These are phyloP conservation scores for Alternaria dauci DNA, from an alignment of 2,329 filamentous ascomycete species.

Conservation along the genomic window DNA sequence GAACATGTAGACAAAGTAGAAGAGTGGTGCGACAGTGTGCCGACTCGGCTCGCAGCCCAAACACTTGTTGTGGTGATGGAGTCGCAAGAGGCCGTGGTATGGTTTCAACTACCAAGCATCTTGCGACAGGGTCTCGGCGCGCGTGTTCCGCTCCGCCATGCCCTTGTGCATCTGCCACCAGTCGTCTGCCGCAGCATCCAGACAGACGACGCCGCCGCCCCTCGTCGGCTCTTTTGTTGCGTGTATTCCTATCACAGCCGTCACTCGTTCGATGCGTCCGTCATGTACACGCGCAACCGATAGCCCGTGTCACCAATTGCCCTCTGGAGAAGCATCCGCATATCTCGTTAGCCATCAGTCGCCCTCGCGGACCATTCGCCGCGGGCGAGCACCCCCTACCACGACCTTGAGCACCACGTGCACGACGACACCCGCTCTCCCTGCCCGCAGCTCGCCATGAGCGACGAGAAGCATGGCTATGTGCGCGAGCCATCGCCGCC, in stretches of 20 bases:
- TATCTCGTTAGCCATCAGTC: background rate
- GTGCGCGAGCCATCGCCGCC: conserved; percentile 59
- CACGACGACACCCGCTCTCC: conserved; percentile 23
- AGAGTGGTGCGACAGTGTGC: background rate
- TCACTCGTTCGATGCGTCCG: conserved; percentile 30
- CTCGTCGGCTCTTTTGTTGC: conserved; percentile 13
- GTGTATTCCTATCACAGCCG: conserved; percentile 15
- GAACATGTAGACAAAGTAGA: conserved; percentile 60
- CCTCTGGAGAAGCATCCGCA: background rate
- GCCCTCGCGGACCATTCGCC: conserved; percentile 18
- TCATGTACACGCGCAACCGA: conserved; percentile 39
- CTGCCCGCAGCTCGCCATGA: conserved; percentile 36
- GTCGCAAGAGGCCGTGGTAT: background rate
- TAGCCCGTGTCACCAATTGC: conserved; percentile 22
- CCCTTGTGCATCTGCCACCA: conserved; percentile 23
- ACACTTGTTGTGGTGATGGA: conserved; percentile 15
- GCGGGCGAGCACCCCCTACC: conserved; percentile 19
- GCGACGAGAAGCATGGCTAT: conserved; percentile 53
- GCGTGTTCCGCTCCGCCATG: conserved; percentile 28
- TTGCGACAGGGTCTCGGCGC: conserved; percentile 23
- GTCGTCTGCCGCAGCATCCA: conserved; percentile 11
- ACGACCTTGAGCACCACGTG: conserved; percentile 9
- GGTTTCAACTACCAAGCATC: conserved; percentile 29
- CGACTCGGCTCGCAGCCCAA: conserved; percentile 5
- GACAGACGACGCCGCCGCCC: conserved; percentile 9